Evolutionary conservation across 2,329 filamentous ascomycete genomes (phyloP).

Genomic region (Pseudogymnoascus sp.): DNA sequence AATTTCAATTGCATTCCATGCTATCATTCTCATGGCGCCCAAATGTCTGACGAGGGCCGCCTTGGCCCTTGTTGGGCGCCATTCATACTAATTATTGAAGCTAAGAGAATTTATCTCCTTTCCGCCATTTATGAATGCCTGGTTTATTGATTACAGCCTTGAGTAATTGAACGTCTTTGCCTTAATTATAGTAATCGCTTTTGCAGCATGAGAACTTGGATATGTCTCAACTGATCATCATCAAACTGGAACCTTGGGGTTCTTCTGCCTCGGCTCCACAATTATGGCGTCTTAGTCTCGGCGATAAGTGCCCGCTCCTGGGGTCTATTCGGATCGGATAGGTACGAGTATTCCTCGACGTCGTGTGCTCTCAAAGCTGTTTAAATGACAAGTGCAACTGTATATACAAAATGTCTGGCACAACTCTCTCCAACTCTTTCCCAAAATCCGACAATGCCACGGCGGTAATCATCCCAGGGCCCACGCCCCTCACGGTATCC

Average conservation of each 20-base stretch:
- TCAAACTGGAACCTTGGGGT: not conserved
- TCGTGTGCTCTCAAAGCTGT: not conserved
- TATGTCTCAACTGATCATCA: not conserved
- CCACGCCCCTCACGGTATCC: conserved; percentile 55
- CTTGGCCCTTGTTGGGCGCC: too few species aligned
- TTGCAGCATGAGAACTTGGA: not conserved
- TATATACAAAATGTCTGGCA: conserved; percentile 22
- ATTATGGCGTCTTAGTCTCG: not conserved
- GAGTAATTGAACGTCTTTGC: too few species aligned
- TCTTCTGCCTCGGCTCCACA: conserved; percentile 4
- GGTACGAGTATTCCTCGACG: not conserved
- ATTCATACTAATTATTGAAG: too few species aligned
- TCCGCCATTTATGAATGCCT: too few species aligned
- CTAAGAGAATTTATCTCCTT: too few species aligned
- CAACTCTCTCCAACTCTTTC: conserved; percentile 52
- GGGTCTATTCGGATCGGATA: not conserved
- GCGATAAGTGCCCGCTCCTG: conserved; percentile 8
- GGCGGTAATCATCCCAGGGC: conserved; percentile 67
- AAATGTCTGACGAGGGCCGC: too few species aligned
- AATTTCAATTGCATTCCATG: not conserved
- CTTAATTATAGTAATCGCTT: too few species aligned
- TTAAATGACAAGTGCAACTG: not conserved
- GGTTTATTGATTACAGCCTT: too few species aligned
- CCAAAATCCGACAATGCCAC: conserved; percentile 41
- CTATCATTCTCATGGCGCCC: not conserved